Evolutionary conservation across 2,329 filamentous ascomycete genomes (phyloP), one percentile per base, ranked within the genome.

Genomic region (Ceratocystiopsis minuta): DNA sequence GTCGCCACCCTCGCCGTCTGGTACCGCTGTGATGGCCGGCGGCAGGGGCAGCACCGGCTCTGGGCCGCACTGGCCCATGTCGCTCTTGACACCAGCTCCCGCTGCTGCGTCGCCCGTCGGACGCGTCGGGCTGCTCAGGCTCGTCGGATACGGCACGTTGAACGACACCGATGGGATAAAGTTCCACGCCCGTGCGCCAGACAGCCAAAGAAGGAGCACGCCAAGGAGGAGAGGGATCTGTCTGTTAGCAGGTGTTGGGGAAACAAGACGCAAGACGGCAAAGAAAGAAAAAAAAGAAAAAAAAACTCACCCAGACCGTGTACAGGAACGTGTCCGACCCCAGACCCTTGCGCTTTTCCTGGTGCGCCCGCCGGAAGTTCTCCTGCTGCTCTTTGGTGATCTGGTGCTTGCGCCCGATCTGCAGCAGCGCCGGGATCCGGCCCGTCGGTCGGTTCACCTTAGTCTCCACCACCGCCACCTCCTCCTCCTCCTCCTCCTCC

Each of bases 371-470:
- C 37, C 75, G 63, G 47, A 80, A 65, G 49, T 72, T 72, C 49
- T 75, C 72, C 54, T 76, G 72, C 53, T 79, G 74, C 53, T 78
- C 73, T 53, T 68, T 69, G 28, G 75, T 78, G 45, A 79, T 74
- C 42, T 66, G 66, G 52, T 75, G 68, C 57, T 77, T 78, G 45
- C 68, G 65, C 6, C 74, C 72, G 46, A 78, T 77, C 52, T 70
- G 69, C 28, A 78, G 63, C 28, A 78, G 63, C 24, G 75, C 52
- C 10, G 61, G 61, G 55, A 52, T 51, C 31, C 53, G 49, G 41
- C 48, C 33, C 31, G 17, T 46, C 43, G 63, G 63, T 10, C 24
- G 24, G 5, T 2, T 10, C 24, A 9, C 11, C 9, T 28, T 28
- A 10, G 24, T 10, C 44, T 66, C 65, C 7, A 36, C 41, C 13